Evolutionary conservation across 306 rosid genomes (phyloP), one percentile per base, ranked within the genome.

Genomic region (Casuarina equisetifolia): DNA sequence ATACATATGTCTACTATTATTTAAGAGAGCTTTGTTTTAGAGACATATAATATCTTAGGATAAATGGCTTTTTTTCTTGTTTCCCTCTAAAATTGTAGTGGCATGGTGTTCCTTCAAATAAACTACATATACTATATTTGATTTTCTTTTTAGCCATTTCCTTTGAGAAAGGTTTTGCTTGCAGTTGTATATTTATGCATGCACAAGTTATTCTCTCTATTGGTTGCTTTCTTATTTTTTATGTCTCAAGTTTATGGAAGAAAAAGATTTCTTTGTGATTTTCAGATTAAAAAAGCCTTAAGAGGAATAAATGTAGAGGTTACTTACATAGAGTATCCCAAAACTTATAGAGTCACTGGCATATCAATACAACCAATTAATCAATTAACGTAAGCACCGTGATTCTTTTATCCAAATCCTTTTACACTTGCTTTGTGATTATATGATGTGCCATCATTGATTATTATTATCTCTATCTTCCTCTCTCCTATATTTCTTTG

Each of bases 221-320:
- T 12, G 7, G 11, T 3, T 75, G 1, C 6, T 46, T 15, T 2
- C 10, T 51, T 11, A 2, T 0, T 0, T 9, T 48, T 48, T 48
- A 10, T 4, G 5, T 9, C 3, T 19, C 36, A 20, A 20, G 1
- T 20, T 57, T 36, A 38, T 63, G n/a, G 10, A 6, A 58, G 13
- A 8, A 25, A 58, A 0, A 50, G 1, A 17, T 9, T 50, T 70
- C 19, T 35, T 17, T 49, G 11, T 45, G 61, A 35, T 53, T 49
- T 25, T 36, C 85, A 92, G 97, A 32, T 92, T 36, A 88, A 73
- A 66, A 92, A 13, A 42, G 82, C 83, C 2, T 59, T 95, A 76
- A 87, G 36, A 75, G 92, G 90, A 20, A 2, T 92, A 0, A 91
- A 73, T 81, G 89, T 92, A 0, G 71, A 50, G 40, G 3, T 86